Conservation (phyloP, 139 green algal genomes). For the Tetradesmus lagerheimii region DNA sequence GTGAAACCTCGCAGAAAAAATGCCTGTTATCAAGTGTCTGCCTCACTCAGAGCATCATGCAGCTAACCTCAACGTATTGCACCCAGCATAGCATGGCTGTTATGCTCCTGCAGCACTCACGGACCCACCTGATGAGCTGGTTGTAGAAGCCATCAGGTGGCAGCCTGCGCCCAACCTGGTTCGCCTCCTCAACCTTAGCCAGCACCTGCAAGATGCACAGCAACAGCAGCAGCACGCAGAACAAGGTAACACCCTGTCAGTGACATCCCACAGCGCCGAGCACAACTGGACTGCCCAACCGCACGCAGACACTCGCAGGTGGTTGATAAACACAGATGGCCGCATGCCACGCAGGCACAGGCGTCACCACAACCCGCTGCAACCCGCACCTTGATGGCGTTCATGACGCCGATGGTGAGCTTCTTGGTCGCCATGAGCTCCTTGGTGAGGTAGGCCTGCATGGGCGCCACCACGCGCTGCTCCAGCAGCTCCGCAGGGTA, state of each 20-base stretch:
- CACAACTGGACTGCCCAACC: too few species aligned
- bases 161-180: slow-evolving; percentile 78
- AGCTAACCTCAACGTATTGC: too few species aligned
- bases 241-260: too few species aligned
- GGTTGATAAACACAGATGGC: not conserved
- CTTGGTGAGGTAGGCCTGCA: slow-evolving; percentile 66
- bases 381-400: slow-evolving; percentile 88
- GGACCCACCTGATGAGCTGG: slow-evolving; percentile 80
- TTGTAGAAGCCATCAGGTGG: slow-evolving; percentile 94
- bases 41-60: too few species aligned
- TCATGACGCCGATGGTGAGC: slow-evolving; percentile 90
- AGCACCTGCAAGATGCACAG: slow-evolving; percentile 57
- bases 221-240: slow-evolving; percentile 22
- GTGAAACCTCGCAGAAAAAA: too few species aligned
- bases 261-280: too few species aligned
- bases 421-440: slow-evolving; percentile 92
- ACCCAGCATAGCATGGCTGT: not conserved
- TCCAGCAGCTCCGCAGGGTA: slow-evolving; percentile 83
- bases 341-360: not conserved
- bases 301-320: too few species aligned
- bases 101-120: not conserved
- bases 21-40: too few species aligned
- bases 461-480: slow-evolving; percentile 72
- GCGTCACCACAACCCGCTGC: too few species aligned
- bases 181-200: slow-evolving; percentile 86